Conservation (phyloP, 305 asterid species). For the Rubia tinctorum region DNA sequence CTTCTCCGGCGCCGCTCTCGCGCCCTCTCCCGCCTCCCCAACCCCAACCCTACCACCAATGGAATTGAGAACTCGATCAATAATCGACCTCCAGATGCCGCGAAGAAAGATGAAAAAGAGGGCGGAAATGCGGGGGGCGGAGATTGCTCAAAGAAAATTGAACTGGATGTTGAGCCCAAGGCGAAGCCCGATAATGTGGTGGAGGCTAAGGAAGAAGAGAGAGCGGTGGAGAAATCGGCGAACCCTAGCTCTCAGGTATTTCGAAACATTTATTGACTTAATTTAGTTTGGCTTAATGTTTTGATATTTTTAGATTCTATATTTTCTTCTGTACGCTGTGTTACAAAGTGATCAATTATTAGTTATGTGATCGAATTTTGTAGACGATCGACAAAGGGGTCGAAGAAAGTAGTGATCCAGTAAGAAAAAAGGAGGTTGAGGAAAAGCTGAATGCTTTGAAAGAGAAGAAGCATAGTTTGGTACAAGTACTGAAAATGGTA, state of each 20-base stretch:
- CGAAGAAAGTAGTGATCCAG: conserved; percentile 41
- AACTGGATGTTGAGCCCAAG: conserved; percentile 25
- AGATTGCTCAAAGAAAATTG: conserved; percentile 26
- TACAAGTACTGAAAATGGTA: conserved; percentile 88
- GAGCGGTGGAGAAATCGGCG: background rate
- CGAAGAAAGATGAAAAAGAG: conserved; percentile 25
- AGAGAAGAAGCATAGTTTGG: conserved; percentile 74
- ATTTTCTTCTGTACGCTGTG: background rate
- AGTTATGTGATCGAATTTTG: conserved; percentile 5
- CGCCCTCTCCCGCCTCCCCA: conserved; percentile 61
- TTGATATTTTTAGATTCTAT: background rate
- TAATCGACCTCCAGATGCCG: conserved; percentile 17
- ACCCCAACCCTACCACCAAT: conserved; percentile 21
- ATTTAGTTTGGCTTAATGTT: background rate
- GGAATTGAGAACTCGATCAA: background rate
- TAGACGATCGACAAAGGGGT: conserved; percentile 48
- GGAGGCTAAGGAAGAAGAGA: conserved; percentile 12
- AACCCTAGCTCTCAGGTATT: conserved; percentile 44
- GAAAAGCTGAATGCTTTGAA: conserved; percentile 67
- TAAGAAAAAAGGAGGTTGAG: conserved; percentile 63
- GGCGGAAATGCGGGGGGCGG: conserved; percentile 18
- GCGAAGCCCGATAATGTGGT: conserved; percentile 19
- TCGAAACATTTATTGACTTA: background rate
- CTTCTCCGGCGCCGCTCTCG: conserved; percentile 71
- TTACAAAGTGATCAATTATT: background rate